These are phyloP conservation scores for Hygrocybe coccinea DNA, from an alignment of 768 basidiomycete species.

Conservation along the genomic window DNA sequence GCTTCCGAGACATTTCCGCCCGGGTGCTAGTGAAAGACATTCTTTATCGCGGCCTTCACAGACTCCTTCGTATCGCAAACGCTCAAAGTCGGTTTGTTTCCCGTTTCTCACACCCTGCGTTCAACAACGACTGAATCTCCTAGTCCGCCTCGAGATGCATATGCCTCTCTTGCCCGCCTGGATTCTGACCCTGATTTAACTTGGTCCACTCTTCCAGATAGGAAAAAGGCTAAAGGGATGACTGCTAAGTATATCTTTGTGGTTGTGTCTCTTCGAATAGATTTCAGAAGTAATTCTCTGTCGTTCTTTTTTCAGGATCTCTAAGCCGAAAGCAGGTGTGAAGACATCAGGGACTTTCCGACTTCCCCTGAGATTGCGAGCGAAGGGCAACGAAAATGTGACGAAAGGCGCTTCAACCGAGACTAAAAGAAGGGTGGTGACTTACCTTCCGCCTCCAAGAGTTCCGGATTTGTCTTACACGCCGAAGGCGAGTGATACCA, in stretches of 20 bases:
- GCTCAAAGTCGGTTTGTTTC: too few relatives aligned
- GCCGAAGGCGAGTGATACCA: too few relatives aligned
- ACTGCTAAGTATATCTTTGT: not conserved
- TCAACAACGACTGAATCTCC: not conserved
- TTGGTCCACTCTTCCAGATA: conserved; percentile 1
- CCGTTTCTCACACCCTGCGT: not conserved
- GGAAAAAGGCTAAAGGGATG: not conserved
- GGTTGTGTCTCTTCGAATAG: not conserved
- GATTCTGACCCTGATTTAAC: conserved; percentile 2
- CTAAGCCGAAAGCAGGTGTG: not conserved
- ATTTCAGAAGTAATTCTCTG: not conserved
- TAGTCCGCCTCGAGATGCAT: not conserved
- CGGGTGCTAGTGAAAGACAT: too few relatives aligned
- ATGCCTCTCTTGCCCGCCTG: not conserved
- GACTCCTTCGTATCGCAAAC: too few relatives aligned
- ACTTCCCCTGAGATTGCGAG: not conserved
- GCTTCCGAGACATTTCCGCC: too few relatives aligned
- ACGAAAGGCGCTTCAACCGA: not conserved
- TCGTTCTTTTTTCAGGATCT: not conserved
- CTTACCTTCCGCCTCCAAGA: conserved; percentile 7
- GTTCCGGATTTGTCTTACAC: too few relatives aligned
- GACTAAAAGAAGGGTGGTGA: conserved; percentile 4
- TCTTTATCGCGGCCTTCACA: too few relatives aligned
- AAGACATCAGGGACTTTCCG: conserved; percentile 10
- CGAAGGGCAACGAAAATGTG: not conserved